These are phyloP conservation scores for Avena insularis DNA, from an alignment of 176 grass and related monocot species.

Conservation along the genomic window DNA sequence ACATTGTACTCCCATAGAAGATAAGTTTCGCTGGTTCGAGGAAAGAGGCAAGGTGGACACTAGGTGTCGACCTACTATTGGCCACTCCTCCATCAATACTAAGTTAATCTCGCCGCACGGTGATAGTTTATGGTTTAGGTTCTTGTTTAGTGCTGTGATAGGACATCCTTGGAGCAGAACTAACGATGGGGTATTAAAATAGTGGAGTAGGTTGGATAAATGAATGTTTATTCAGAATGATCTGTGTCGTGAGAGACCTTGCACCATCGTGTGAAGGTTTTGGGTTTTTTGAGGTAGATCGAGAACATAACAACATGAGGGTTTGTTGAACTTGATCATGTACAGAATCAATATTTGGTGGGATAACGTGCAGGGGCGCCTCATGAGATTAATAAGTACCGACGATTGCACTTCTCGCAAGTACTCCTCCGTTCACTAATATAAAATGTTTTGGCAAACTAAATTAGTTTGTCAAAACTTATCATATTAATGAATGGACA, in stretches of 20 bases:
- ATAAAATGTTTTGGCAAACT: no score
- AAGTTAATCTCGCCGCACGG: conserved; percentile 25
- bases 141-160: conserved; percentile 23
- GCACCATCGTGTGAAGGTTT: conserved; percentile 27
- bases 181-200: conserved; percentile 1
- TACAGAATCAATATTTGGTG: conserved; percentile 1
- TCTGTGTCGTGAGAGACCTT: not conserved
- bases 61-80: conserved; percentile 25
- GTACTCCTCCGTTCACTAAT: no score
- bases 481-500: no score
- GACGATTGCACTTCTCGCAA: no score
- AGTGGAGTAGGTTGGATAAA: not conserved
- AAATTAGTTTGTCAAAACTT: no score
- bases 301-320: conserved; percentile 14
- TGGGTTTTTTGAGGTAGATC: conserved; percentile 27
- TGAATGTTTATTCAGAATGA: not conserved
- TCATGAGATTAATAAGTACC: not conserved
- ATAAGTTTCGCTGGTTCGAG: conserved; percentile 30
- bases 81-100: conserved; percentile 4
- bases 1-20: conserved; percentile 24
- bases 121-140: not conserved
- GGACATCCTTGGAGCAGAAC: conserved; percentile 20
- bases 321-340: not conserved
- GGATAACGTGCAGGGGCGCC: not conserved
- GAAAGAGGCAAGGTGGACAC: conserved; percentile 1